Percentiles rank a stretch among this genome's conserved stretches.
Conservation (phyloP, 2,329 filamentous ascomycete species). For the Exophiala bonariae region DNA sequence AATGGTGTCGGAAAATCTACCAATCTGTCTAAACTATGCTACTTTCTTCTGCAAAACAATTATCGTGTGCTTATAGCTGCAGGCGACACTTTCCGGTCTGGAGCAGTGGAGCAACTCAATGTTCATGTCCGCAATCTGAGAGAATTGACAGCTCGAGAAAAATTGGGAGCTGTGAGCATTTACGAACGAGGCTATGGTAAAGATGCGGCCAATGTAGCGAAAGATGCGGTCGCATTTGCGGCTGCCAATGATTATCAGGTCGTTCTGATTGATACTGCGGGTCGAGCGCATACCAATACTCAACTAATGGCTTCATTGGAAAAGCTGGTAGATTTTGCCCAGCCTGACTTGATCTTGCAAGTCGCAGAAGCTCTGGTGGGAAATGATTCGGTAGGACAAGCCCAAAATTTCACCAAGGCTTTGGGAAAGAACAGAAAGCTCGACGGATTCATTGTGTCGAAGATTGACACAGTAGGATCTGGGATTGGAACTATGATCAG, state of each 20-base stretch:
- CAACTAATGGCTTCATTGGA: slow-evolving; percentile 94
- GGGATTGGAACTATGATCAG: slow-evolving; percentile 96
- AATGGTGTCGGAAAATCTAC: slow-evolving; percentile 99
- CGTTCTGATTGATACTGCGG: slow-evolving; percentile 94
- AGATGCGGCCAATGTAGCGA: slow-evolving; percentile 91
- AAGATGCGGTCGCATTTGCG: slow-evolving; percentile 85
- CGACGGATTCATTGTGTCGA: slow-evolving; percentile 97
- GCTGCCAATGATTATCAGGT: slow-evolving; percentile 79
- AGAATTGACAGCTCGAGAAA: slow-evolving; percentile 82
- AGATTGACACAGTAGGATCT: slow-evolving; percentile 98
- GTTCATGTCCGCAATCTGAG: slow-evolving; percentile 93
- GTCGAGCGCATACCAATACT: slow-evolving; percentile 90
- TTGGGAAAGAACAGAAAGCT: slow-evolving; percentile 79
- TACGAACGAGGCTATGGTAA: slow-evolving; percentile 98
- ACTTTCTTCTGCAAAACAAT: slow-evolving; percentile 95
- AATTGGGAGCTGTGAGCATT: slow-evolving; percentile 76
- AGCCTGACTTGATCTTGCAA: slow-evolving; percentile 98
- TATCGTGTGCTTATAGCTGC: slow-evolving; percentile 93
- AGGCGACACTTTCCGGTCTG: slow-evolving; percentile 94
- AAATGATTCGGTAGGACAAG: slow-evolving; percentile 92
- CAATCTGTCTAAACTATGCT: slow-evolving; percentile 96
- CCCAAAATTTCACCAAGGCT: slow-evolving; percentile 90
- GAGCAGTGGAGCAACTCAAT: slow-evolving; percentile 92
- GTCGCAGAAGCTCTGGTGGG: slow-evolving; percentile 91
- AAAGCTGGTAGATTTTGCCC: slow-evolving; percentile 94